These are phyloP conservation scores for Takashimella tepidaria DNA, from an alignment of 1,284 basidiomycete genomes.

Conservation along the genomic window DNA sequence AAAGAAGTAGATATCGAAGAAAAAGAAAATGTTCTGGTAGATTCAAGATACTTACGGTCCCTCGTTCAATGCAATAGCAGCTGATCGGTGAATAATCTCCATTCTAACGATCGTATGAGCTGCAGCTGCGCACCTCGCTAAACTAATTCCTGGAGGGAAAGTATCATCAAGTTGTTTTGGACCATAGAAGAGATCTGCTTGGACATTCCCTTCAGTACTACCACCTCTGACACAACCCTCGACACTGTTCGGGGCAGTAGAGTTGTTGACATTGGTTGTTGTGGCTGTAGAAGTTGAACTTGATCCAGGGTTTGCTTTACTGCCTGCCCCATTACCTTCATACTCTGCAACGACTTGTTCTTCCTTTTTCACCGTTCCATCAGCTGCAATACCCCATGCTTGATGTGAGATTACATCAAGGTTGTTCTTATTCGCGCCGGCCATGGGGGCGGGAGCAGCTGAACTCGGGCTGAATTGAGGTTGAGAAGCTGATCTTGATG, in stretches of 20 bases:
- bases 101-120: slow-evolving; percentile 47
- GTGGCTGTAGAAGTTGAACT: not conserved
- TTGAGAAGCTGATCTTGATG: not conserved
- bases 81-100: slow-evolving; percentile 46
- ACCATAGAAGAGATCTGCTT: not conserved
- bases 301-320: no score
- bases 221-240: not conserved
- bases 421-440: not conserved
- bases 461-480: slow-evolving; percentile 1
- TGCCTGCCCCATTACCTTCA: no score
- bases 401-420: slow-evolving; percentile 29
- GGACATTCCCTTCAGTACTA: not conserved
- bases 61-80: slow-evolving; percentile 42
- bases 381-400: slow-evolving; percentile 46
- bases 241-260: not conserved
- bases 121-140: slow-evolving; percentile 45
- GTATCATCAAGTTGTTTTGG: slow-evolving; percentile 9
- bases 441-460: not conserved
- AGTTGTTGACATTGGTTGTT: not conserved
- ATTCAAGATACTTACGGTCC: slow-evolving; percentile 40
- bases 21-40: no score
- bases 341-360: not conserved
- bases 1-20: no score
- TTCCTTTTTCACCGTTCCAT: slow-evolving; percentile 4
- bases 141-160: slow-evolving; percentile 47